A percentile compares a stretch with the other conserved stretches of the same genome.
Conservation (phyloP, 441 rosid genomes). For the Croton setiger region DNA sequence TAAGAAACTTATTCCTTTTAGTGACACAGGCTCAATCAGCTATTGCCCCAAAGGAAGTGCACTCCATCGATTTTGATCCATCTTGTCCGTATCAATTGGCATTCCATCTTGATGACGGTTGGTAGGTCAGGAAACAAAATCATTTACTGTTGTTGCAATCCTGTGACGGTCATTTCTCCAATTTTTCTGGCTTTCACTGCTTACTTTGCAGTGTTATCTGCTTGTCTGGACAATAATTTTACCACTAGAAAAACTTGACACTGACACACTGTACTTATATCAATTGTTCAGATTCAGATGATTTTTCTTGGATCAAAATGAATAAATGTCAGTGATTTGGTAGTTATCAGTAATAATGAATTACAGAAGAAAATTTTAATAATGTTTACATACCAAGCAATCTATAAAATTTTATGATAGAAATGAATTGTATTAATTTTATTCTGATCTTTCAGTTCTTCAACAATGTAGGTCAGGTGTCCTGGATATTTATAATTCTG, state of each 20-base stretch:
- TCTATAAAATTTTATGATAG: too few species aligned
- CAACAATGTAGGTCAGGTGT: slow-evolving; percentile 80
- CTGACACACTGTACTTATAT: too few species aligned
- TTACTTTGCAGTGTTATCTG: background rate
- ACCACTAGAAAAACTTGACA: background rate
- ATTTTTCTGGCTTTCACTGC: background rate
- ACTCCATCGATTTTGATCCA: slow-evolving; percentile 74
- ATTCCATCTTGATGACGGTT: slow-evolving; percentile 94
- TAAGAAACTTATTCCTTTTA: slow-evolving; percentile 4
- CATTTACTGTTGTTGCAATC: background rate
- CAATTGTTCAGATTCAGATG: too few species aligned
- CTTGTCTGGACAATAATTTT: background rate
- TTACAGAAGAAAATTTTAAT: background rate
- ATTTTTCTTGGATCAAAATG: too few species aligned
- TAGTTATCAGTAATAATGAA: background rate
- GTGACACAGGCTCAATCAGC: slow-evolving; percentile 77
- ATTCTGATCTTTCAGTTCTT: background rate
- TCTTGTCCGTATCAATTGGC: slow-evolving; percentile 80
- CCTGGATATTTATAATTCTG: slow-evolving; percentile 52
- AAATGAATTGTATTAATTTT: background rate
- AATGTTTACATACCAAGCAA: background rate
- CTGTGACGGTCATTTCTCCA: background rate
- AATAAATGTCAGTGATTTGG: background rate
- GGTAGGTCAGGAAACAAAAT: slow-evolving; percentile 48
- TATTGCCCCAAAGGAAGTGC: slow-evolving; percentile 73